Conservation (phyloP, 805 yeast species). For the Candida takata region DNA sequence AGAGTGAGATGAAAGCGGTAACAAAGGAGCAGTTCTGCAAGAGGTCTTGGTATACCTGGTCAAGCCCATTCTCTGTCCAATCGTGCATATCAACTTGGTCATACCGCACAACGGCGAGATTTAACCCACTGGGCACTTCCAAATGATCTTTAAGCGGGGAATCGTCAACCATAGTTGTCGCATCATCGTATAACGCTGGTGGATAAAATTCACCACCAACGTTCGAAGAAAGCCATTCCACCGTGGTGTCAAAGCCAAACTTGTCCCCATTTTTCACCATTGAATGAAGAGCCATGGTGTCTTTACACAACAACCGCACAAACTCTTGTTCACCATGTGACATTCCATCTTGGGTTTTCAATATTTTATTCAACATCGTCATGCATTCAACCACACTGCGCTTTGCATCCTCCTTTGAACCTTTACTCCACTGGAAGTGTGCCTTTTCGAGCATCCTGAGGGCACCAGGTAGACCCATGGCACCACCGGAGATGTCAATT, state of each 20-base stretch:
- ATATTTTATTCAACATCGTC: background rate
- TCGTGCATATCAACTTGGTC: conserved; percentile 2
- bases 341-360: background rate
- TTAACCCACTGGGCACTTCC: background rate
- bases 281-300: conserved; percentile 5
- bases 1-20: conserved; percentile 52
- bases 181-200: conserved; percentile 7
- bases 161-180: background rate
- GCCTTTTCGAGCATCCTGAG: background rate
- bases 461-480: no score
- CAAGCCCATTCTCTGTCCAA: conserved; percentile 20
- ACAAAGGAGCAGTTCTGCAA: conserved; percentile 73
- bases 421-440: background rate
- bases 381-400: background rate
- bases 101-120: conserved; percentile 3
- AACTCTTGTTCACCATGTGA: background rate
- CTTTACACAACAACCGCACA: conserved; percentile 2
- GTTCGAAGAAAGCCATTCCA: conserved; percentile 14
- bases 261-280: conserved; percentile 2
- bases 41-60: conserved; percentile 39
- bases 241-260: conserved; percentile 4
- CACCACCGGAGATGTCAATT: no score
- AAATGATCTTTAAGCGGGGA: background rate
- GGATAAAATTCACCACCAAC: conserved; percentile 12
- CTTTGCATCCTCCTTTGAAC: background rate